Evolutionary conservation across 768 basidiomycete genomes (phyloP).

Genomic region (Hericium alpestre): DNA sequence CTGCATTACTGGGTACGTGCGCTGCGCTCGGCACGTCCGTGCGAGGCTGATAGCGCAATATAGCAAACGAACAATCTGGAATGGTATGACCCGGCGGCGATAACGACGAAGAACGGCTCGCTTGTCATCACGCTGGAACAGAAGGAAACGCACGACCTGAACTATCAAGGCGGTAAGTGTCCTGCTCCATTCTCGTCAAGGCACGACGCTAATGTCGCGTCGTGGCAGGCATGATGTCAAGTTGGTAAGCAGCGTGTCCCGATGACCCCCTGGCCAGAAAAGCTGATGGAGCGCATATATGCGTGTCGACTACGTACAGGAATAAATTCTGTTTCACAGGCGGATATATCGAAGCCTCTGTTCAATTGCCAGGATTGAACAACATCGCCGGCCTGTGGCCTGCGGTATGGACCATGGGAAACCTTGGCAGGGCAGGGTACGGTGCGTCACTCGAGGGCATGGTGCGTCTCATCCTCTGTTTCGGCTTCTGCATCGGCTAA

Average conservation of each 20-base stretch:
- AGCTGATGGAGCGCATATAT: neutral
- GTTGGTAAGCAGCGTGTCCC: constrained; percentile 20
- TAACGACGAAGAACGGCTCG: constrained; percentile 63
- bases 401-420: constrained; percentile 70
- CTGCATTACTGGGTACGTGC: constrained; percentile 66
- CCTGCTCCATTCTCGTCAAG: neutral
- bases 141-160: constrained; percentile 57
- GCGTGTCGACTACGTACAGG: constrained; percentile 15
- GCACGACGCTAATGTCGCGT: neutral
- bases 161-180: constrained; percentile 51
- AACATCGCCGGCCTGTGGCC: constrained; percentile 64
- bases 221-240: constrained; percentile 35
- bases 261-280: no score
- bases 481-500: neutral
- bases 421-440: constrained; percentile 79
- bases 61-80: constrained; percentile 29
- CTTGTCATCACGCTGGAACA: constrained; percentile 65
- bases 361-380: constrained; percentile 53
- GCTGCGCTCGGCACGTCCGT: constrained; percentile 1
- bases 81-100: constrained; percentile 80
- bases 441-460: constrained; percentile 77
- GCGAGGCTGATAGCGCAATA: neutral
- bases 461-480: constrained; percentile 28
- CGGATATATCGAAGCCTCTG: constrained; percentile 60
- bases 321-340: constrained; percentile 94